phyloP scores from a whole-genome alignment of 345 rosid species.

The Bruguiera sexangula region DNA sequence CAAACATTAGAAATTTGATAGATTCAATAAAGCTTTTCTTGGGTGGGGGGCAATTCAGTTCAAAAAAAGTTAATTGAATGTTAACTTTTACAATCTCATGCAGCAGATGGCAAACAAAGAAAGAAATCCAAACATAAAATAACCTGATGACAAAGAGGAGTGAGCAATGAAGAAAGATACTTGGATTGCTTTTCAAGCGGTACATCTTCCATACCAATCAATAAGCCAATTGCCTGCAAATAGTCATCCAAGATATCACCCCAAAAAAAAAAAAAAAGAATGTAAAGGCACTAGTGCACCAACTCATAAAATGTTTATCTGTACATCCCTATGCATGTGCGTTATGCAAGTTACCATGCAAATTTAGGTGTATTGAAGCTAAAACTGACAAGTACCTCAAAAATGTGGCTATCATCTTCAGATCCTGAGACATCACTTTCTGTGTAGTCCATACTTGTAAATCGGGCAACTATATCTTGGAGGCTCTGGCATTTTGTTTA shows the following conservation, averaged over 20 bases:
- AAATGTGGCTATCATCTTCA: conserved; percentile 86
- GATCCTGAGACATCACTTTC: conserved; percentile 53
- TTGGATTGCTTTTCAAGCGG: conserved; percentile 79
- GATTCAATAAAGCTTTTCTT: not conserved
- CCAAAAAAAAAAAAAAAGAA: not conserved
- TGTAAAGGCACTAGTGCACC: not conserved
- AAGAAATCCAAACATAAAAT: conserved; percentile 4
- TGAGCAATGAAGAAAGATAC: conserved; percentile 80
- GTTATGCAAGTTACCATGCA: not conserved
- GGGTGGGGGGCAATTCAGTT: no score
- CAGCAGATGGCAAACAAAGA: not conserved
- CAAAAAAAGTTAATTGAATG: not conserved
- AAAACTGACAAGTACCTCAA: conserved; percentile 53
- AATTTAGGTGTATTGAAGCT: not conserved
- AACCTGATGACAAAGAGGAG: conserved; percentile 93
- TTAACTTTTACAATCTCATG: conserved; percentile 1
- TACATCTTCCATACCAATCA: conserved; percentile 91
- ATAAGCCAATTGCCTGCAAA: conserved; percentile 78
- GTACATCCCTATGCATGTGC: not conserved
- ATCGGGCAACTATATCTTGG: conserved; percentile 67
- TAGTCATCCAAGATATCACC: conserved; percentile 2
- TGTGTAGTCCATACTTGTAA: conserved; percentile 51
- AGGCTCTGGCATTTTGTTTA: conserved; percentile 50
- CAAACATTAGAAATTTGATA: no score
- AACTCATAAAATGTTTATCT: not conserved